Base-by-base conservation (phyloP, 805 yeast species). In the Zygosaccharomyces pseudorouxii region DNA sequence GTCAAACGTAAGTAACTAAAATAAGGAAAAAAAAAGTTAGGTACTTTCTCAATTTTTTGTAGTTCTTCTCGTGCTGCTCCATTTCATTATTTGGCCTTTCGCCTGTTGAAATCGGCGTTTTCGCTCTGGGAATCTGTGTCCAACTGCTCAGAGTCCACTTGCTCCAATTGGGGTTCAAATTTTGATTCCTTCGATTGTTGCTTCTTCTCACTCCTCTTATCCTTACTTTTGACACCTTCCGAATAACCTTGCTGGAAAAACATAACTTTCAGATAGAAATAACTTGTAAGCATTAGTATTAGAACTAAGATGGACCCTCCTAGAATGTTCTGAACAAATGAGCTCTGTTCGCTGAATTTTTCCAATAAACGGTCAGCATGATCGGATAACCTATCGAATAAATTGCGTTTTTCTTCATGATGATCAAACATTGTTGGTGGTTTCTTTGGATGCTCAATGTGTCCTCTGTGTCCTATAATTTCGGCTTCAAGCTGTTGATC, bases 401-500 rank as follows among this genome's bases (percentile, higher is more conserved):
- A n/a, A n/a, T 40, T 40, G 5, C 8, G 33, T 20, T 18, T 22
- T 5, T 19, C 14, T n/a, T 27, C 14, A 11, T 5, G n/a, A 3
- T 16, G 35, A 14, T 12, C 33, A 14, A 18, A 12, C 43, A 28
- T 40, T 12, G 43, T 40, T 5, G 43, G 43, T 4, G 43, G 43
- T 14, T n/a, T 14, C 35, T 16, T 40, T 19, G 43, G 43, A n/a
- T 40, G 43, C 3, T 27, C 25, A 14, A 40, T 28, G 10, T 10
- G 12, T 25, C 43, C 43, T 8, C 12, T 28, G 3, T 27, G 35
- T 3, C 14, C 35, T 11, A 40, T 40, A 9, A 40, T 27, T 12
- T 40, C 68, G 3, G 60, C 56, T 22, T 73, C 71, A 39, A 73
- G 70, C 41, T 68, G 71, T 22, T 64, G 63, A 44, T 69, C 70